phyloP scores from a whole-genome alignment of 345 rosid species.

The Anastatica hierochuntica region DNA sequence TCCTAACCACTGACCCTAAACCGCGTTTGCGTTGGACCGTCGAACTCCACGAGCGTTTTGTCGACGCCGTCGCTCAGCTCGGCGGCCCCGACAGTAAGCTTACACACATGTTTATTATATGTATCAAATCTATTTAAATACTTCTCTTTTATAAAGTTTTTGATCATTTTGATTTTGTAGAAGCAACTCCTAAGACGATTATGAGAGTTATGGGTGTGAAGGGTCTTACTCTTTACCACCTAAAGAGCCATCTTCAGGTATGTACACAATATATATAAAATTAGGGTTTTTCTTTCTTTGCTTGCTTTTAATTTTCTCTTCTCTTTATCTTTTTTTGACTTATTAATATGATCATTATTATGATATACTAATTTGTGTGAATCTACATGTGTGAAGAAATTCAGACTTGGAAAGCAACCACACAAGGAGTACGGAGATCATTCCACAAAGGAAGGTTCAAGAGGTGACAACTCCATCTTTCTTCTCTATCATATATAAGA shows the following conservation, averaged over 20 bases:
- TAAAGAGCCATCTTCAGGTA: slow-evolving; percentile 99
- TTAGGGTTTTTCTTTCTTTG: slow-evolving; percentile 22
- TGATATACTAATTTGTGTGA: slow-evolving; percentile 3
- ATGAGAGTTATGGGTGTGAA: slow-evolving; percentile 99
- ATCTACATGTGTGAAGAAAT: slow-evolving; percentile 44
- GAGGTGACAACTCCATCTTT: slow-evolving; percentile 28
- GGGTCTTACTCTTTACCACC: slow-evolving; percentile 99
- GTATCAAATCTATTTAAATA: too few relatives aligned
- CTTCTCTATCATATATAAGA: background rate
- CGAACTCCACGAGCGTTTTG: slow-evolving; percentile 98
- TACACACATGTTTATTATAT: too few relatives aligned
- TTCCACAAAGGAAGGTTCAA: slow-evolving; percentile 79
- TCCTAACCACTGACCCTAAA: slow-evolving; percentile 99
- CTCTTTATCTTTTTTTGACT: slow-evolving; percentile 23
- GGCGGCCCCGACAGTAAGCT: slow-evolving; percentile 94
- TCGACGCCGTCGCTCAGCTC: slow-evolving; percentile 96
- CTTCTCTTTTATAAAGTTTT: too few relatives aligned
- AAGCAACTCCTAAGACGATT: slow-evolving; percentile 98
- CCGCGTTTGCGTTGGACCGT: slow-evolving; percentile 99
- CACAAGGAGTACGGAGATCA: slow-evolving; percentile 98
- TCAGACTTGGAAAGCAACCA: slow-evolving; percentile 99
- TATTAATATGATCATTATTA: background rate
- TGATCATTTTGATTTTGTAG: slow-evolving; percentile 27
- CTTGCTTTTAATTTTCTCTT: slow-evolving; percentile 6
- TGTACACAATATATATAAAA: slow-evolving; percentile 19